A percentile compares a stretch with the other conserved stretches of the same genome.
Conservation (phyloP, 2,329 filamentous ascomycete genomes). For the Beauveria scarabaeidicola region DNA sequence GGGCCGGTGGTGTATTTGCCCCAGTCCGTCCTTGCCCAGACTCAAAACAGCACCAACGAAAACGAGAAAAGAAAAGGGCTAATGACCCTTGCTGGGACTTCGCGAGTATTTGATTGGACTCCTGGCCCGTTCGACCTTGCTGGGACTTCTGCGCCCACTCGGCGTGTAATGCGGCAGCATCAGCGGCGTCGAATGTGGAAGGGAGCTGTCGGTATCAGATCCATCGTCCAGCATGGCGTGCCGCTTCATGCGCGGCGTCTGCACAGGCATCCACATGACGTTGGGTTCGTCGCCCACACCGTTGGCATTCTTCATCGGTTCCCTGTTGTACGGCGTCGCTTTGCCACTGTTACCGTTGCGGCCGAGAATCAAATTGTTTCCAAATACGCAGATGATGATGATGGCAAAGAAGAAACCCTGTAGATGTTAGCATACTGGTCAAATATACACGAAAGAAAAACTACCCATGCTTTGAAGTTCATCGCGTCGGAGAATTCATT, state of each 20-base stretch:
- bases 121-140: slow-evolving; percentile 39
- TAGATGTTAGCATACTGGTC: not conserved
- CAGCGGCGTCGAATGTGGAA: slow-evolving; percentile 32
- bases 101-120: slow-evolving; percentile 39
- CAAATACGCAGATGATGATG: slow-evolving; percentile 38
- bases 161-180: slow-evolving; percentile 39
- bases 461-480: slow-evolving; percentile 65
- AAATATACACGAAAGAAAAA: slow-evolving; percentile 16
- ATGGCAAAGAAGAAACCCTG: slow-evolving; percentile 45
- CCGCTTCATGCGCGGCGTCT: slow-evolving; percentile 38
- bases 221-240: slow-evolving; percentile 36
- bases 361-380: slow-evolving; percentile 42
- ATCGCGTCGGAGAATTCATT: slow-evolving; percentile 90
- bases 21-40: not conserved
- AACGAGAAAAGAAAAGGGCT: not conserved
- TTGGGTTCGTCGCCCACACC: slow-evolving; percentile 29
- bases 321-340: slow-evolving; percentile 19
- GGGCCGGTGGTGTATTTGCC: not conserved
- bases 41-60: not conserved
- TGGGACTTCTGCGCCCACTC: slow-evolving; percentile 37
- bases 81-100: slow-evolving; percentile 32
- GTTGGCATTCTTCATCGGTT: slow-evolving; percentile 14
- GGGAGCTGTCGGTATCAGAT: slow-evolving; percentile 44
- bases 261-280: slow-evolving; percentile 41
- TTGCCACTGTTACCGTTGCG: slow-evolving; percentile 21